Evolutionary conservation across 1,284 basidiomycete species (phyloP).

Genomic region (Moesziomyces globuligerus): DNA sequence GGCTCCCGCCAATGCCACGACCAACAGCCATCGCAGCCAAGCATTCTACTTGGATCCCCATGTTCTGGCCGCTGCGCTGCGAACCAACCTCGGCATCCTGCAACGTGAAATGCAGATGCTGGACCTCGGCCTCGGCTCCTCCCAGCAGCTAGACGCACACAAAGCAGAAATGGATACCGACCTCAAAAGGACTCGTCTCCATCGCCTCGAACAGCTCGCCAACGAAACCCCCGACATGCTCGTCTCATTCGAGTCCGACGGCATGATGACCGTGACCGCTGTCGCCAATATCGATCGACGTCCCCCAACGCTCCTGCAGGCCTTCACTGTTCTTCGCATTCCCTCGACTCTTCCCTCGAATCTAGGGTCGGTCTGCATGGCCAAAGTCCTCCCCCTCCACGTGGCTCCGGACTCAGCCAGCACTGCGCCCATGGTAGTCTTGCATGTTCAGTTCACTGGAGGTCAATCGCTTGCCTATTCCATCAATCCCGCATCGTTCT

Average conservation of each 20-base stretch:
- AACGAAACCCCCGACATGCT: conserved; percentile 58
- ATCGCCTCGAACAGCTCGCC: conserved; percentile 48
- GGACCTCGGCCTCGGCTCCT: conserved; percentile 35
- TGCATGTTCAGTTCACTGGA: conserved; percentile 20
- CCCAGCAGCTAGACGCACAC: conserved; percentile 14
- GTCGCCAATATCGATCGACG: conserved; percentile 55
- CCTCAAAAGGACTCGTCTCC: conserved; percentile 37
- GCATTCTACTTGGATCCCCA: conserved; percentile 46
- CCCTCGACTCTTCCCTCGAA: conserved; percentile 14
- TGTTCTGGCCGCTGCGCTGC: conserved; percentile 28
- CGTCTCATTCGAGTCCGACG: conserved; percentile 26
- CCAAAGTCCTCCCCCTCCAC: conserved; percentile 21
- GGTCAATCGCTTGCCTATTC: conserved; percentile 20
- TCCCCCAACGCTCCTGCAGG: conserved; percentile 52
- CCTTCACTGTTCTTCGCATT: conserved; percentile 45
- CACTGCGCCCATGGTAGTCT: conserved; percentile 20
- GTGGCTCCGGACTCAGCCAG: conserved; percentile 24
- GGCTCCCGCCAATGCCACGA: background rate
- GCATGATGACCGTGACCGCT: conserved; percentile 39
- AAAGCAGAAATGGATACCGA: conserved; percentile 37
- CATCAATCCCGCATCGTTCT: conserved; percentile 49
- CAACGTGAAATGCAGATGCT: conserved; percentile 54
- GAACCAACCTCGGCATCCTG: conserved; percentile 37
- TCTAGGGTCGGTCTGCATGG: conserved; percentile 2
- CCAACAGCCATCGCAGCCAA: background rate